Base-by-base conservation (phyloP, 306 rosid species). In the Quercus rubra region DNA sequence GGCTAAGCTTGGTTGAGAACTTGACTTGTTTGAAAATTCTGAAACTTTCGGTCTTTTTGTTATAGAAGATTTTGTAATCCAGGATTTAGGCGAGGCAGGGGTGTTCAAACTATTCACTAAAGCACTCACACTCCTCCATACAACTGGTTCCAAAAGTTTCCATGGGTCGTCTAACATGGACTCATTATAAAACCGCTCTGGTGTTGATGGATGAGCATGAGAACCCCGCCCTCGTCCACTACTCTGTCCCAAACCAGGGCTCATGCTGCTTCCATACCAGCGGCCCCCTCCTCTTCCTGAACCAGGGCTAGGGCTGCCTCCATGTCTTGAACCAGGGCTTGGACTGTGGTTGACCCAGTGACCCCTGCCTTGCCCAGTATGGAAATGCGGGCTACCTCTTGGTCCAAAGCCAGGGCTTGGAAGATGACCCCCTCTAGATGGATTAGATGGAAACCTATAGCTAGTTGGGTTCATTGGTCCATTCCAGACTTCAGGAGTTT, bases 141-240 rank as follows among this genome's bases (percentile, higher is more conserved):
- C 25, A 23, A 83, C 80, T 71, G 97, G 97, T 73, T 86, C 58
- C 82, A 88, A 71, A 86, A 54, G 73, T 83, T 85, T 83, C 99
- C 98, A 95, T 2, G 99, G 98, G 85, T 95, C 98, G 80, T 90
- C 98, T 52, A 95, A 80, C 99, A 95, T 95, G 79, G 98, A 93
- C 8, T 75, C 67, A 68, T 84, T 73, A 82, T 81, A 92, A 81
- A 88, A 89, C 73, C 31, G 77, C 68, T 78, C 87, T 0, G 81
- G 84, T 14, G 81, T 31, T 56, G 80, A 77, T 83, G 10, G 25
- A 67, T 3, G 84, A 75, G 86, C 86, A 77, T 43, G 83, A 78
- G 87, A 88, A 79, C 87, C 84, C 4, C 1, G 35, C 74, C 87
- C 89, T n/a, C 78, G 86, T 79, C 93, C 90, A 2, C 89, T 79